Evolutionary conservation across 1,284 basidiomycete species (phyloP), one percentile per base, ranked within the genome.

Genomic region (Agroathelia rolfsii): DNA sequence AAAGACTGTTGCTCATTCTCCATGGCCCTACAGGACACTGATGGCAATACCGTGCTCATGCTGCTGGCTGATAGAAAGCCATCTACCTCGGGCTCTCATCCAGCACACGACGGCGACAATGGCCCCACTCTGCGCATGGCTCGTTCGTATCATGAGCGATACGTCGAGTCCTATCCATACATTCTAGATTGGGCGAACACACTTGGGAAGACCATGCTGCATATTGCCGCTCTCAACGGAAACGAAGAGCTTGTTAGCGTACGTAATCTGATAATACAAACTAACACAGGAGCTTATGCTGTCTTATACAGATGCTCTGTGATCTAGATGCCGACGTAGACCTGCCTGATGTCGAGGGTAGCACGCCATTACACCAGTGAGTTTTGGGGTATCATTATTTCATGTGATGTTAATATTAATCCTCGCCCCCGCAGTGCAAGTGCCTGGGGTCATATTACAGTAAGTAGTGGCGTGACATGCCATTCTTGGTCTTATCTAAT

Each of bases 301-400:
- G 35, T 25, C 41, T 32, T 32, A 32, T 39, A 35, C 47, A 90
- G 82, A 84, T 90, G 71, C 64, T 96, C 24, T 83, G 85, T 49
- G 88, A 93, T 52, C 57, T 87, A 12, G 87, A 80, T 3, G 89
- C 90, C 10, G 89, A 95, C 55, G 66, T 83, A 38, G 82, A 94
- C 56, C 59, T 94, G 32, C 69, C 88, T 6, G 92, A 96, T 59
- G 73, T 88, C 37, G 76, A 84, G 53, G 93, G 93, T 19, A 94
- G 95, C 50, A 87, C 89, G 1, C 80, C 93, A 10, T 59, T 96
- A 33, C 93, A 97, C 53, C 92, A 90, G 86, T 90, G 51, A 57
- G 82, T 64, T 18, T n/a, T 11, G 13, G 3, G 22, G 30, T 6
- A 10, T 20, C 24, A 18, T 17, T 29, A 21, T 33, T 27, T 33